These are phyloP conservation scores for Neonectria ditissima DNA, from an alignment of 2,329 filamentous ascomycete species.

Conservation along the genomic window DNA sequence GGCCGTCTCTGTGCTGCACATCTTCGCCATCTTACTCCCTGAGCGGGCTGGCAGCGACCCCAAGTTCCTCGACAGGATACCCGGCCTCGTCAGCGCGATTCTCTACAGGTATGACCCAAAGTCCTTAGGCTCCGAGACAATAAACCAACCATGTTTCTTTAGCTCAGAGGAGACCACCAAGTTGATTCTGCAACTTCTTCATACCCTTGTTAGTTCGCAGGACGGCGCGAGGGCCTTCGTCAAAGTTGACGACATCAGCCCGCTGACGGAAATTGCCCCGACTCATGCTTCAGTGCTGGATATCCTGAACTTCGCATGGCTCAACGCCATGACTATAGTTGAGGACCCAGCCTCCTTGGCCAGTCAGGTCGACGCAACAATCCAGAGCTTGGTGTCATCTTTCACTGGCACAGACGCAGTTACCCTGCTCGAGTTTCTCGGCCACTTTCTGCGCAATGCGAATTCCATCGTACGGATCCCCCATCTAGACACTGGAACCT, in stretches of 20 bases:
- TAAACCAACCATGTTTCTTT: neutral
- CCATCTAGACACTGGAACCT: neutral
- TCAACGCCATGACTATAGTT: slow-evolving; percentile 56
- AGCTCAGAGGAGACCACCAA: slow-evolving; percentile 66
- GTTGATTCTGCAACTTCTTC: slow-evolving; percentile 68
- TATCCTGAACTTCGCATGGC: slow-evolving; percentile 68
- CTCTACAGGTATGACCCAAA: slow-evolving; percentile 61
- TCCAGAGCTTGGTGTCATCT: slow-evolving; percentile 62
- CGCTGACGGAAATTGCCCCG: slow-evolving; percentile 68
- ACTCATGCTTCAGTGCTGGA: slow-evolving; percentile 66
- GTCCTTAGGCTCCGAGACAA: neutral
- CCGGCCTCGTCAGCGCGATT: slow-evolving; percentile 64
- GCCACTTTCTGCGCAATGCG: slow-evolving; percentile 62
- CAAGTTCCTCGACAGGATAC: slow-evolving; percentile 65
- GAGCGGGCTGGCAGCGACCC: slow-evolving; percentile 56
- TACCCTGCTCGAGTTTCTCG: slow-evolving; percentile 69
- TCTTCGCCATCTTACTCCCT: slow-evolving; percentile 69
- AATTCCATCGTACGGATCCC: slow-evolving; percentile 57
- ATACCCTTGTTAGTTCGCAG: slow-evolving; percentile 64
- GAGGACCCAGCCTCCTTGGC: slow-evolving; percentile 49
- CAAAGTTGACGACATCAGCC: slow-evolving; percentile 62
- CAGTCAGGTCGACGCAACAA: slow-evolving; percentile 58
- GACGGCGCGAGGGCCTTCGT: slow-evolving; percentile 64
- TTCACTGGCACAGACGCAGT: slow-evolving; percentile 71
- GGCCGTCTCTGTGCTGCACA: slow-evolving; percentile 72